phyloP scores from a whole-genome alignment of 148 eudicot genomes.

The Cornus florida region DNA sequence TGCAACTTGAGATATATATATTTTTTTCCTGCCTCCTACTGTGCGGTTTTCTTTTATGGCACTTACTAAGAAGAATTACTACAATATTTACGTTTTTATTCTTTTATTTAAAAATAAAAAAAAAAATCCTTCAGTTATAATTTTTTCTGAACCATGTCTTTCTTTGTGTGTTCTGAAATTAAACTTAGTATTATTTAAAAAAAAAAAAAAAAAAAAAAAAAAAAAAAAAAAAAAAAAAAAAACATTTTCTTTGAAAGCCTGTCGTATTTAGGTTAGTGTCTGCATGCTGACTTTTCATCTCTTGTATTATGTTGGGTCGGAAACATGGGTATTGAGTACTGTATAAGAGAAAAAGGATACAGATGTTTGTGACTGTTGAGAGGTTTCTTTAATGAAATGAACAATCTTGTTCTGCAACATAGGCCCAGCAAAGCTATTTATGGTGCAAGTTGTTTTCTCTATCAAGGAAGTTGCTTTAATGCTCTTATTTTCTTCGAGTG shows the following conservation, averaged over 20 bases:
- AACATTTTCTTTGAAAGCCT: slow-evolving; percentile 14
- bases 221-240: slow-evolving; percentile 15
- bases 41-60: no score
- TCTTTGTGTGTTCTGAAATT: slow-evolving; percentile 14
- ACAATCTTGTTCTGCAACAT: not conserved
- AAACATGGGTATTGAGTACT: not conserved
- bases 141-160: not conserved
- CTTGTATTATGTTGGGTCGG: not conserved
- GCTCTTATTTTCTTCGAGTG: not conserved
- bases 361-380: slow-evolving; percentile 25
- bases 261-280: slow-evolving; percentile 19
- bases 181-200: not conserved
- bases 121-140: no score
- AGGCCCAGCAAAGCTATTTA: not conserved
- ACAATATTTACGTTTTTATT: no score
- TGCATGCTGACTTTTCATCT: slow-evolving; percentile 24
- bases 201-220: slow-evolving; percentile 1
- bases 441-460: not conserved
- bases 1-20: no score
- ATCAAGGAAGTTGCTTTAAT: not conserved
- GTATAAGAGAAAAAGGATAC: not conserved
- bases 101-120: no score
- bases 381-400: slow-evolving; percentile 3
- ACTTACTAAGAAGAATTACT: no score
- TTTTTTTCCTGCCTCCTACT: no score